phyloP scores from a whole-genome alignment of 2,329 filamentous ascomycete species.

The Thermomyces lanuginosus region DNA sequence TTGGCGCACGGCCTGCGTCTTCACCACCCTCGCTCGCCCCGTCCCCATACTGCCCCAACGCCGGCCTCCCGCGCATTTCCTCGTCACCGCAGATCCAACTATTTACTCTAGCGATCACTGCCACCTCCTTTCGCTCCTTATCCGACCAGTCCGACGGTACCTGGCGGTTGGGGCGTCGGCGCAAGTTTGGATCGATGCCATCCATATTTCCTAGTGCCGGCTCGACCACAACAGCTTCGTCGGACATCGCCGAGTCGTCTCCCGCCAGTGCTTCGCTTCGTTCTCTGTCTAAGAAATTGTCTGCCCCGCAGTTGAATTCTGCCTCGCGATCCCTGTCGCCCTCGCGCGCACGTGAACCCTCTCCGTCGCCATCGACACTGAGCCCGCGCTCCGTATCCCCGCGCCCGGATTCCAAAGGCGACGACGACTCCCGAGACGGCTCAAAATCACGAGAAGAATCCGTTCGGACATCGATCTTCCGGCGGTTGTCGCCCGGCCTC shows the following conservation, averaged over 20 bases:
- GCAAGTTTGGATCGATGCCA: too few species aligned
- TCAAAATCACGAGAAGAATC: conserved; percentile 16
- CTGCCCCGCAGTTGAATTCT: conserved; percentile 13
- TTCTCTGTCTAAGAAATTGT: conserved; percentile 7
- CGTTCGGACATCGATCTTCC: conserved; percentile 21
- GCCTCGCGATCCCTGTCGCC: conserved; percentile 12
- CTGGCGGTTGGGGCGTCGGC: too few species aligned
- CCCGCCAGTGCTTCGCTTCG: conserved; percentile 3
- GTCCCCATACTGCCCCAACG: too few species aligned
- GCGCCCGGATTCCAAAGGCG: conserved; percentile 21
- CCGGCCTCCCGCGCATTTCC: too few species aligned
- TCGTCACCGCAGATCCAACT: too few species aligned
- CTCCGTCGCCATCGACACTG: conserved; percentile 1
- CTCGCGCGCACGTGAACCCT: not conserved
- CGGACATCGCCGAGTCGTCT: too few species aligned
- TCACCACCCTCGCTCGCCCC: too few species aligned
- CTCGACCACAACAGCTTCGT: conserved; percentile 1
- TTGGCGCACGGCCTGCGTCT: too few species aligned
- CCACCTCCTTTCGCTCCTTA: too few species aligned
- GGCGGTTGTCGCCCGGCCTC: conserved; percentile 26
- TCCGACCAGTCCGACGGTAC: too few species aligned
- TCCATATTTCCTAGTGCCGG: not conserved
- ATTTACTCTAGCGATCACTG: too few species aligned
- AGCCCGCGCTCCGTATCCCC: conserved; percentile 13
- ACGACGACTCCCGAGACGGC: conserved; percentile 10